phyloP scores from a whole-genome alignment of 139 green algal species.

The Astrephomene gubernaculifera region DNA sequence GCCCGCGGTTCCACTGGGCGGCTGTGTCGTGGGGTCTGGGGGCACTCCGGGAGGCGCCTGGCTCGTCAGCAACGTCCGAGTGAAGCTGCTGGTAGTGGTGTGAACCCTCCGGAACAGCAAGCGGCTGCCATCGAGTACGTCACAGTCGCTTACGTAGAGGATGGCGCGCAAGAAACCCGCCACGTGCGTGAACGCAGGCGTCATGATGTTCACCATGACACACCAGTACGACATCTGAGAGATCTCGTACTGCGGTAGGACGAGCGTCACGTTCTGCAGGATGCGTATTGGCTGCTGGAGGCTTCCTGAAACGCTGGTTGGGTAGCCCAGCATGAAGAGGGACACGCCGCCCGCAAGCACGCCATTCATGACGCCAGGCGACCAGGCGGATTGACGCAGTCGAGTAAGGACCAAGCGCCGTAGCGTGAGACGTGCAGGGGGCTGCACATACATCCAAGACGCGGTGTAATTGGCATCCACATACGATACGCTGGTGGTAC shows the following conservation, averaged over 20 bases:
- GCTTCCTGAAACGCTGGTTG: not conserved
- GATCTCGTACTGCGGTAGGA: slow-evolving; percentile 36
- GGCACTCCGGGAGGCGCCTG: slow-evolving; percentile 15
- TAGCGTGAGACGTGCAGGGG: slow-evolving; percentile 32
- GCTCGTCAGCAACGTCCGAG: not conserved
- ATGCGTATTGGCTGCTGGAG: not conserved
- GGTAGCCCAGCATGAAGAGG: not conserved
- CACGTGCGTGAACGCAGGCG: not conserved
- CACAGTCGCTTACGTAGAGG: slow-evolving; percentile 10
- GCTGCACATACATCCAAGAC: slow-evolving; percentile 17
- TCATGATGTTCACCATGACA: not conserved
- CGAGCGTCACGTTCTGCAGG: not conserved
- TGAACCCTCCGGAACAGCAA: not conserved
- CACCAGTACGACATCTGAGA: slow-evolving; percentile 36
- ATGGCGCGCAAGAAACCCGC: slow-evolving; percentile 20
- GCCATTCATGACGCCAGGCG: slow-evolving; percentile 21
- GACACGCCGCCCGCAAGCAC: slow-evolving; percentile 28
- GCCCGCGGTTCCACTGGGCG: not conserved
- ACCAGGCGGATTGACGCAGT: not conserved
- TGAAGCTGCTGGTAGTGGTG: not conserved
- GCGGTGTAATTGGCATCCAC: slow-evolving; percentile 33
- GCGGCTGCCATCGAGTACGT: not conserved
- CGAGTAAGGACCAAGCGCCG: slow-evolving; percentile 25
- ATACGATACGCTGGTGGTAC: too few species aligned
- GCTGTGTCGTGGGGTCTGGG: not conserved